Conservation (phyloP, 371 early-diverging fungal species). For the Apophysomyces elegans region DNA sequence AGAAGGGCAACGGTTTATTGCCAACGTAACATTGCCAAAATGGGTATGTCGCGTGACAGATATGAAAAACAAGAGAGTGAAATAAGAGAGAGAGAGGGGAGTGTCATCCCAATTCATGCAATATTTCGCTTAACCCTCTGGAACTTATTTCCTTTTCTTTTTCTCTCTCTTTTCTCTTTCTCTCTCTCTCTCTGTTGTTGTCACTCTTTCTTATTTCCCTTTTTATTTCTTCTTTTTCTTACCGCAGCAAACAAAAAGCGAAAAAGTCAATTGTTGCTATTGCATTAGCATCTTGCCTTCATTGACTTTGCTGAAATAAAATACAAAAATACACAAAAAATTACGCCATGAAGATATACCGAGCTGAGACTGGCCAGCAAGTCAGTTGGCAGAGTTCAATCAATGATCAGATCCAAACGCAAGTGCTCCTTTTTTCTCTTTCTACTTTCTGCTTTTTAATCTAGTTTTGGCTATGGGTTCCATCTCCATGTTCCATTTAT, state of each 20-base stretch:
- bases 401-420: conserved; percentile 26
- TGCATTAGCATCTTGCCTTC: neutral
- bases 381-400: conserved; percentile 34
- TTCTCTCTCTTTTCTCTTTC: neutral
- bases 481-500: no score
- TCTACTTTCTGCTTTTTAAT: neutral
- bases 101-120: conserved; percentile 10
- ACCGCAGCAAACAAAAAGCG: no score
- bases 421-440: conserved; percentile 16
- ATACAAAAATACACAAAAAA: no score
- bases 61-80: neutral
- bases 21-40: conserved; percentile 9
- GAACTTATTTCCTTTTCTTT: no score
- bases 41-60: conserved; percentile 4
- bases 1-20: no score
- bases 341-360: conserved; percentile 59
- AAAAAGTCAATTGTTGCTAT: no score
- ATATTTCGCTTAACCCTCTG: neutral
- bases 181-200: neutral
- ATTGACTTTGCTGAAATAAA: neutral
- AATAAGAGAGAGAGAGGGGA: neutral
- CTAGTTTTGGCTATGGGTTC: no score
- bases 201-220: neutral
- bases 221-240: no score
- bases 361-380: conserved; percentile 67